Base-by-base conservation (phyloP, 495 filamentous ascomycete species). In the Aspergillus baeticus region DNA sequence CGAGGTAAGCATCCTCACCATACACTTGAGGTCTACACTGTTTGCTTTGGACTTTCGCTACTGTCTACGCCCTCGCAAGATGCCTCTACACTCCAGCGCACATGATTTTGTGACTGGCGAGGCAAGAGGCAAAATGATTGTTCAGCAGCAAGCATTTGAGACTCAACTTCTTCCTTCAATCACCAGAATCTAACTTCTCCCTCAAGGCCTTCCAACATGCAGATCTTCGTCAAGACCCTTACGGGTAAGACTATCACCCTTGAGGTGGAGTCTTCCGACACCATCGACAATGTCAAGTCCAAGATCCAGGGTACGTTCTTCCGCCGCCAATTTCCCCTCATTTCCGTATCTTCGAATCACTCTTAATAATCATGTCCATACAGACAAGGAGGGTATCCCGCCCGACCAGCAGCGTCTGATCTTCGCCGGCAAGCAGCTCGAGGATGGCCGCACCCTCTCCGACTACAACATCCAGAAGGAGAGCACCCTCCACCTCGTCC, bases 391-490 rank as follows among this genome's bases (percentile, higher is more conserved):
- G 81, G 95, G 94, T 68, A 99, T 99, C 65, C 94, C 95, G 67
- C 95, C 94, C n/a, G 94, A 98, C 81, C 95, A 99, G 77, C 95
- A 99, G 83, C 95, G 94, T 70, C 80, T 99, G 78, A 99, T 99
- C 87, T 99, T 98, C 81, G 94, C 94, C 68, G 94, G 94, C 74
- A 99, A 99, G 89, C 94, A 99, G 83, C 92, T 99, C 68, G 95
- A 99, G 81, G 94, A 99, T 66, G 94, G 94, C 73, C 95, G 95
- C 66, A 98, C 94, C 65, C 91, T 99, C 65, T 96, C 91, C 69
- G 94, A 99, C 79, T 99, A 99, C 90, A 98, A 98, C 86, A 99
- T 99, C 83, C 94, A 99, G 87, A 99, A 99, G 86, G 94, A 99
- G 86, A 93, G 89, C 62, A 99, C 94, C 71, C 91, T 99, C 60